These are phyloP conservation scores for Clarireedia paspali DNA, from an alignment of 2,329 filamentous ascomycete species.

Conservation along the genomic window DNA sequence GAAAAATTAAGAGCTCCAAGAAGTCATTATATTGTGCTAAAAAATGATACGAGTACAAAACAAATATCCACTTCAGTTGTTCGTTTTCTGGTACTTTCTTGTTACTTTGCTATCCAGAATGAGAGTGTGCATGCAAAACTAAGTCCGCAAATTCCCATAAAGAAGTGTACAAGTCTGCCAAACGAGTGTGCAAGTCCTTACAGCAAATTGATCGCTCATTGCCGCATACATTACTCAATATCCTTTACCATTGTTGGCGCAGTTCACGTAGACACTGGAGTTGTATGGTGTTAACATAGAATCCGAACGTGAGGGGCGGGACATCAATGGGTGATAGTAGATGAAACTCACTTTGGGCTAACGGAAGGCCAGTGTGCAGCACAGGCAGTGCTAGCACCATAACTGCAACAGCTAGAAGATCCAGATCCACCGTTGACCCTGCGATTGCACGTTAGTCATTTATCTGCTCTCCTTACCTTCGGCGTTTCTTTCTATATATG, in stretches of 20 bases:
- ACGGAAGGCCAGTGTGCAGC: slow-evolving; percentile 3
- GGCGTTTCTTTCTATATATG: not conserved
- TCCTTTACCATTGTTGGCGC: slow-evolving; percentile 2
- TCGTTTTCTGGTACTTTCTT: no score
- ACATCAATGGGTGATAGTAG: not conserved
- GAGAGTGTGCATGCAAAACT: not conserved
- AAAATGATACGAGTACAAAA: no score
- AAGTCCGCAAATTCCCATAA: not conserved
- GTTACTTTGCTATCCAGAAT: not conserved
- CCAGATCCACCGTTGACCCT: slow-evolving; percentile 8
- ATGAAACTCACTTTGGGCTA: slow-evolving; percentile 2
- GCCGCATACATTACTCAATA: not conserved
- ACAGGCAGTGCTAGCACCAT: not conserved
- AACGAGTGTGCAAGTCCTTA: not conserved
- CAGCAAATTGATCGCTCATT: not conserved
- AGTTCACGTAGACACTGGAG: slow-evolving; percentile 5
- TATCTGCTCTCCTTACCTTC: not conserved
- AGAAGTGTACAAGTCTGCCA: not conserved
- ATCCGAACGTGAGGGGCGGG: not conserved
- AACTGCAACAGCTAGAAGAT: slow-evolving; percentile 5
- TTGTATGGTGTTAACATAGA: not conserved
- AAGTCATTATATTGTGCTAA: no score
- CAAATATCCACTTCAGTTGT: no score
- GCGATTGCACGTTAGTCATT: not conserved
- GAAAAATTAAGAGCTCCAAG: no score